Conservation (phyloP, 768 basidiomycete species). For the Xanthoconium stramineum region DNA sequence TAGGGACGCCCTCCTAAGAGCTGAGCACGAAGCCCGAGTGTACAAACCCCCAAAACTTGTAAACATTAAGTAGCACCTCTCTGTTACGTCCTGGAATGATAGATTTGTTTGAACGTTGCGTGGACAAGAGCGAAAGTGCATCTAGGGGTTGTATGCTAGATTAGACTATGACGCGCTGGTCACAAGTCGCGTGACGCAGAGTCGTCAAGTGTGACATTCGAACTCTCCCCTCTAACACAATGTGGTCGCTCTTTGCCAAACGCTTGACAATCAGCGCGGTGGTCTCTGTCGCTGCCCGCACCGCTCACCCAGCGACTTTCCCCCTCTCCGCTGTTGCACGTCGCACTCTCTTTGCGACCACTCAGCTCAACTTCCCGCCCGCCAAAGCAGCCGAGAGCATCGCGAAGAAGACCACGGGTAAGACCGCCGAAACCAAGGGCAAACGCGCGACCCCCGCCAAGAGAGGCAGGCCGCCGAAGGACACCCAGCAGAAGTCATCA, state of each 20-base stretch:
- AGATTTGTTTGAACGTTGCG: too few relatives aligned
- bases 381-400: not conserved
- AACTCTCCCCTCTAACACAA: not conserved
- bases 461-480: conserved; percentile 5
- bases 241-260: conserved; percentile 15
- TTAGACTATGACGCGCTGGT: conserved; percentile 6
- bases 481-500: not conserved
- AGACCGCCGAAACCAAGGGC: not conserved
- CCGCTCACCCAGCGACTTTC: not conserved
- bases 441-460: conserved; percentile 6
- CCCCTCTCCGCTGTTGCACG: conserved; percentile 10
- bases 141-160: too few relatives aligned
- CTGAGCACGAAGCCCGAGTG: too few relatives aligned
- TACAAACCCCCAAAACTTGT: too few relatives aligned
- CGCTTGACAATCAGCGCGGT: not conserved
- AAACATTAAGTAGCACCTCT: too few relatives aligned
- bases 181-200: conserved; percentile 19
- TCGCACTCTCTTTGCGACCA: conserved; percentile 27
- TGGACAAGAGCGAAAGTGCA: too few relatives aligned
- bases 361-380: conserved; percentile 11
- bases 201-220: conserved; percentile 14
- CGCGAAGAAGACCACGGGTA: conserved; percentile 1
- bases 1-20: too few relatives aligned
- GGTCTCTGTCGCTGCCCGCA: not conserved
- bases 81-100: too few relatives aligned